A percentile compares a stretch with the other conserved stretches of the same genome.
phyloP scores from a whole-genome alignment of 345 rosid genomes.

The Mercurialis annua region DNA sequence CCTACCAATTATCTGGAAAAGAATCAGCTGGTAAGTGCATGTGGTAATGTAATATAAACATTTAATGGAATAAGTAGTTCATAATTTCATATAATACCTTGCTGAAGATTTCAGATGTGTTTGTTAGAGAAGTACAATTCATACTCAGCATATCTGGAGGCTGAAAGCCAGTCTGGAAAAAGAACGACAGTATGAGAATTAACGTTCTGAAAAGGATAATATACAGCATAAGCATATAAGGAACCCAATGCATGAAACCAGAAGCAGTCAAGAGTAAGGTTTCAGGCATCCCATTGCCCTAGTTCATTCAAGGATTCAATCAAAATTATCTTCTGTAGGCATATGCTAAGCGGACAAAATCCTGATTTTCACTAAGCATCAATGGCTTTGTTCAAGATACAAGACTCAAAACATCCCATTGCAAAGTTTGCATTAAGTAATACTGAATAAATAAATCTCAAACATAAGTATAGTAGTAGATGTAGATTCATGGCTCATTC shows the following conservation, averaged over 20 bases:
- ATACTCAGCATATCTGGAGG: conserved; percentile 54
- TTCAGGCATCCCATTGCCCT: not conserved
- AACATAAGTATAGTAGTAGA: too few relatives aligned
- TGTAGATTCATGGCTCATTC: too few relatives aligned
- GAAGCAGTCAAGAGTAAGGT: not conserved
- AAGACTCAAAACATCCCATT: too few relatives aligned
- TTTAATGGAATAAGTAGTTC: not conserved
- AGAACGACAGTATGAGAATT: conserved; percentile 8
- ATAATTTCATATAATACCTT: conserved; percentile 42
- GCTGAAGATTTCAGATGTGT: conserved; percentile 64
- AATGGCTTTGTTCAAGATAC: too few relatives aligned
- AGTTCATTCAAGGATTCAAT: not conserved
- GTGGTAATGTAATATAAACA: not conserved
- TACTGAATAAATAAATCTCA: too few relatives aligned
- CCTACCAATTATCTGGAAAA: conserved; percentile 49
- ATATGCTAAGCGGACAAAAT: not conserved
- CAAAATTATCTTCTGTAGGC: not conserved
- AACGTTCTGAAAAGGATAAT: not conserved
- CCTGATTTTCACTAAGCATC: not conserved
- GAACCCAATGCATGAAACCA: not conserved
- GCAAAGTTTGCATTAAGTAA: too few relatives aligned
- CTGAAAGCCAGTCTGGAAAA: conserved; percentile 46
- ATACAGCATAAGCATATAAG: not conserved
- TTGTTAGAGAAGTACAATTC: conserved; percentile 70
- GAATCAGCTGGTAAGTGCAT: conserved; percentile 25